Evolutionary conservation across 164 flowering plant genomes (phyloP), one percentile per base, ranked within the genome.

Genomic region (Tetrastigma voinierianum): DNA sequence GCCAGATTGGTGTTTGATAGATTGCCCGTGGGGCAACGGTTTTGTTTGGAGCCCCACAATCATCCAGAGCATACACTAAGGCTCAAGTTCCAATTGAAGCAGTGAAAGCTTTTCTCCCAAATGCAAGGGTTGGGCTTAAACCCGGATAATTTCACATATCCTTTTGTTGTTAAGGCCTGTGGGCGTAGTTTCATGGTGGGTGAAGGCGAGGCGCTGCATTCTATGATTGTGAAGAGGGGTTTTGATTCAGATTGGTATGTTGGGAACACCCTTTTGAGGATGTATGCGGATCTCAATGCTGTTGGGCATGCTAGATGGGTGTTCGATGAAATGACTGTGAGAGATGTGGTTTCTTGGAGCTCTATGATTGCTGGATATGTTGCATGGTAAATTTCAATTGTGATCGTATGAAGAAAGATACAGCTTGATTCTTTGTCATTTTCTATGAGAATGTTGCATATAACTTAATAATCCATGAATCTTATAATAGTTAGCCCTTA

Each of bases 341-440:
- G 82, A 69, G 81, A 80, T 68, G 82, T 83, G 25, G 87, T 78
- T 61, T 80, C 90, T 53, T 88, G 93, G 93, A 86, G 83, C 51
- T 81, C 90, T 32, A 75, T 88, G 87, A 76, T 84, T 62, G 87
- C 81, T 1, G 87, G 75, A 48, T 85, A 74, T 52, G 80, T 77
- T 66, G 66, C 79, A 53, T 80, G 88, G 84, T 82, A 76, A 21
- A 61, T 55, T 64, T 10, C 16, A 15, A n/a, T 52, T 10, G 25
- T 49, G 14, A 12, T 51, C 44, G 15, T 44, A 56, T 59, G 21
- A 19, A 44, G 19, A 10, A 9, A 4, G 21, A 21, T 55, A 11
- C 23, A 19, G 15, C 10, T 55, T 21, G 10, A 55, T 55, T 19
- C 40, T 32, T 32, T 3, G 40, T 32, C 40, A 32, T 32, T 32